A percentile compares a stretch with the other conserved stretches of the same genome.
phyloP scores from a whole-genome alignment of 75 land plant genomes.

The Pinus taeda region DNA sequence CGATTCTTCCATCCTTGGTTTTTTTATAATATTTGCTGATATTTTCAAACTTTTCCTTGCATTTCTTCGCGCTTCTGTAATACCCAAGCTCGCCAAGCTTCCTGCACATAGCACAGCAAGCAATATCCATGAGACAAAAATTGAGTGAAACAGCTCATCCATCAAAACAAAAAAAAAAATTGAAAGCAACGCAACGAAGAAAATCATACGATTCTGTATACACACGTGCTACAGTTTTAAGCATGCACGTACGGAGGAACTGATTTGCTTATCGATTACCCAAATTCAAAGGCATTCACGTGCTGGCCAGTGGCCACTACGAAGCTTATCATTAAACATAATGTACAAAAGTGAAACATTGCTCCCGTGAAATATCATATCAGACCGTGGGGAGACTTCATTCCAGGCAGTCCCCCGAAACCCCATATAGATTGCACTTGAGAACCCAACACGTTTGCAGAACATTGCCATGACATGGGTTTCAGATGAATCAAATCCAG shows the following conservation, averaged over 20 bases:
- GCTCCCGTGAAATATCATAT: conserved; percentile 5
- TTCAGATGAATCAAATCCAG: background rate
- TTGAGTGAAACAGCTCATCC: no score
- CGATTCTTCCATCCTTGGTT: conserved; percentile 14
- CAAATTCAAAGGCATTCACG: conserved; percentile 2
- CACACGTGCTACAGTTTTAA: conserved; percentile 9
- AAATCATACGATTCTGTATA: no score
- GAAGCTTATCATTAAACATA: background rate
- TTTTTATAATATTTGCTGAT: background rate
- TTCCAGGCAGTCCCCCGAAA: no score
- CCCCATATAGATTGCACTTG: no score
- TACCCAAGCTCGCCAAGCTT: conserved; percentile 53
- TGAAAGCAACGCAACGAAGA: no score
- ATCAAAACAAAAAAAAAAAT: no score
- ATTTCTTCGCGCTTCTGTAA: conserved; percentile 44
- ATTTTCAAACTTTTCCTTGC: conserved; percentile 56
- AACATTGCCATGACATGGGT: background rate
- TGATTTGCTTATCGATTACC: background rate
- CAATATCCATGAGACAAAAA: no score
- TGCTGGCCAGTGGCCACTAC: background rate
- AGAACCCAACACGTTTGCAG: no score
- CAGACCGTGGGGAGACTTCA: no score
- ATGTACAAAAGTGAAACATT: background rate
- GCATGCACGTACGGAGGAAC: background rate
- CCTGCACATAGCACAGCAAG: conserved; percentile 13